Percentiles rank a stretch among this genome's conserved stretches.
Conservation (phyloP, 2,329 filamentous ascomycete genomes). For the Cercospora sp. region DNA sequence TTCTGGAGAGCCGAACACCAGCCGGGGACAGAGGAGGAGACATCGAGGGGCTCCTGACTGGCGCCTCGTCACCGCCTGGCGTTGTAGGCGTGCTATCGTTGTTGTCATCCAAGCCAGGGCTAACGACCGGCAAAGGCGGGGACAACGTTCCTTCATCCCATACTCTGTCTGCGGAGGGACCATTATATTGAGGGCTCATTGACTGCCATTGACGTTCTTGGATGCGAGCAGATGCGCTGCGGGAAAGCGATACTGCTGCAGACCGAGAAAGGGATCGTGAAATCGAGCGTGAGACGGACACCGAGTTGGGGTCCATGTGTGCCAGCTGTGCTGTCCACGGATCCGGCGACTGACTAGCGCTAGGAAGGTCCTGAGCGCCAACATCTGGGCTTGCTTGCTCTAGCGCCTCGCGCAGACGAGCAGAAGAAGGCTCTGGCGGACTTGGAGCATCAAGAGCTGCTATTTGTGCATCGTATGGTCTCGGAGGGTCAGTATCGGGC, state of each 20-base stretch:
- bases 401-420: conserved; percentile 7
- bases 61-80: conserved; percentile 4
- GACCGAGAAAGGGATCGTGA: conserved; percentile 1
- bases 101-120: conserved; percentile 14
- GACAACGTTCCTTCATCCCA: conserved; percentile 8
- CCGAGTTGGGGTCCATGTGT: conserved; percentile 3
- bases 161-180: not conserved
- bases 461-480: conserved; percentile 13
- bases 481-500: conserved; percentile 10
- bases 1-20: conserved; percentile 10
- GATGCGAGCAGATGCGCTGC: conserved; percentile 3
- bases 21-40: conserved; percentile 10
- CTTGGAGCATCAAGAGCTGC: conserved; percentile 12
- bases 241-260: not conserved
- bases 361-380: not conserved
- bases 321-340: conserved; percentile 9
- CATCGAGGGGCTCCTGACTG: conserved; percentile 5
- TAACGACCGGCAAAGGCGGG: conserved; percentile 7
- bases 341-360: conserved; percentile 1
- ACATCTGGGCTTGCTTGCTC: conserved; percentile 11
- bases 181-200: conserved; percentile 12
- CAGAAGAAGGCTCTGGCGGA: conserved; percentile 7
- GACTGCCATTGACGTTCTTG: conserved; percentile 12
- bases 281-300: not conserved
- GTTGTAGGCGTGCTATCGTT: conserved; percentile 15